Percentiles rank a stretch among this genome's conserved stretches.
Evolutionary conservation across 202 grass and related monocot genomes (phyloP).

Genomic region (Cymbopogon flexuosus): DNA sequence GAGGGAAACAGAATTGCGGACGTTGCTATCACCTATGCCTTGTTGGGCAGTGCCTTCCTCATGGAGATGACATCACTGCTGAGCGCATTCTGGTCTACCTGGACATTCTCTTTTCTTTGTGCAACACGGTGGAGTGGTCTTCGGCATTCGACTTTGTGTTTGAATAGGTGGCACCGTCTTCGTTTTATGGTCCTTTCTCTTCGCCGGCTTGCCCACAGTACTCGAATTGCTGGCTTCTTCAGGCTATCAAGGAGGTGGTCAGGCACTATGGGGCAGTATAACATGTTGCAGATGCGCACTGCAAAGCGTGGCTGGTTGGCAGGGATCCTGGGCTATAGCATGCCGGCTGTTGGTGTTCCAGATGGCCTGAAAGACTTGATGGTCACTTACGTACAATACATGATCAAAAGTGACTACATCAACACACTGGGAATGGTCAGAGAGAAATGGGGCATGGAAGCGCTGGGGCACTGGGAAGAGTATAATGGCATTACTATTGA

Average conservation of each 20-base stretch:
- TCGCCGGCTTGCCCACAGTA: background rate
- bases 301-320: background rate
- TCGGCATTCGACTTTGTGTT: background rate
- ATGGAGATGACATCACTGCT: background rate
- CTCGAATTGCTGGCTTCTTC: background rate
- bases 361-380: background rate
- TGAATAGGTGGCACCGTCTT: background rate
- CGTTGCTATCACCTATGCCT: background rate
- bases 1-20: background rate
- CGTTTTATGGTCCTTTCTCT: background rate
- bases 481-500: background rate
- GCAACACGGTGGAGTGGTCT: background rate
- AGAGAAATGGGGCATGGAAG: constrained; percentile 13
- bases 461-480: background rate
- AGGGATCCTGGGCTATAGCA: background rate
- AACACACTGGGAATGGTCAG: constrained; percentile 20
- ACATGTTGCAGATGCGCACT: constrained; percentile 8
- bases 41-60: background rate
- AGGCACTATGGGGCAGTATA: constrained; percentile 4
- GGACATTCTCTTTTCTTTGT: constrained; percentile 7
- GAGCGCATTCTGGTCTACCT: background rate
- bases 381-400: fast-evolving
- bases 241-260: constrained; percentile 6
- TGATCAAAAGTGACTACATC: background rate
- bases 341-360: background rate